Evolutionary conservation across 75 land plant genomes (phyloP), one percentile per base, ranked within the genome.

Genomic region (Pinus taeda): DNA sequence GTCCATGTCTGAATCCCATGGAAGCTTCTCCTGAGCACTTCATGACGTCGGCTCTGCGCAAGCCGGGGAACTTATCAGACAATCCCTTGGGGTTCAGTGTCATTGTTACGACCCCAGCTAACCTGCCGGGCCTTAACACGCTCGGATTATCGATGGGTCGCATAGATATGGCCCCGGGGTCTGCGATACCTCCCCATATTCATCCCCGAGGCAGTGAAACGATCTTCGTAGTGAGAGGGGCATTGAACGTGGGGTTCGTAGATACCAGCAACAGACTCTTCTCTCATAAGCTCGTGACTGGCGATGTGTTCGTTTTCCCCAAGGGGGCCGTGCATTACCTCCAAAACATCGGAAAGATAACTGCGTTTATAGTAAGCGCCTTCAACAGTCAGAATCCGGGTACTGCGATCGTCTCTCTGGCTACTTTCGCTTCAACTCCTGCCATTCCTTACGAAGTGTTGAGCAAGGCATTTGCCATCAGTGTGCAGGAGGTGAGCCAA

Each of bases 331-430:
- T 83, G 62, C 85, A 83, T 65, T 83, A 75, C 74, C 77, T 75
- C 55, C 65, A 59, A 33, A 75, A 80, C 53, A 24, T 74, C 4
- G 82, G 82, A 30, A 36, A 45, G 1, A 53, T 57, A 36, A 18
- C 55, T 20, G 76, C 84, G 26, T 20, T 63, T 59, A 36, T 77
- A 15, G 29, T 60, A 17, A 73, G 76, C 1, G 42, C 75, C 24
- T 76, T 82, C 37, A 82, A 74, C 57, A 60, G 66, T 42, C 81
- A 82, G 49, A 82, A 82, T 76, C 84, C 84, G 21, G 84, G 84
- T 12, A 17, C 70, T 45, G 20, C 24, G 21, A 62, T 39, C 67
- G 5, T 74, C 7, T 17, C 76, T 4, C 6, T 15, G 7, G 20
- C 53, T 18, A 42, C 74, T 11, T 79, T 79, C 30, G 67, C 24